A percentile compares a stretch with the other conserved stretches of the same genome.
phyloP scores from a whole-genome alignment of 2,329 filamentous ascomycete species.

The Botrytis squamosa region DNA sequence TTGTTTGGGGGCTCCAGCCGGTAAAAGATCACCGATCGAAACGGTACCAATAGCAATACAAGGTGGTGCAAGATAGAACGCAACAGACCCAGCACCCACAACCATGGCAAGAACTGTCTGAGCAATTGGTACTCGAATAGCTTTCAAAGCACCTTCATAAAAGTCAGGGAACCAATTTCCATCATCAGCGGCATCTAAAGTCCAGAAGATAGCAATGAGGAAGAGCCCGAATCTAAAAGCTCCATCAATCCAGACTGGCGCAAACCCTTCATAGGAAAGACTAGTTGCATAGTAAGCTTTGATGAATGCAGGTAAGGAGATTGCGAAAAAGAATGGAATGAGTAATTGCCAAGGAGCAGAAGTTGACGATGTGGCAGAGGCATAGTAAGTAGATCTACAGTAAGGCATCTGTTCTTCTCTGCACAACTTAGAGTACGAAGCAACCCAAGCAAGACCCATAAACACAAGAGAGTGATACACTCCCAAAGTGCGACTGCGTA shows the following conservation, averaged over 20 bases:
- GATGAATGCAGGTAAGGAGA: constrained; percentile 71
- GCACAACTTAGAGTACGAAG: constrained; percentile 87
- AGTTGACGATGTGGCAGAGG: constrained; percentile 85
- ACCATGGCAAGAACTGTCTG: constrained; percentile 78
- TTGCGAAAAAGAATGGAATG: constrained; percentile 73
- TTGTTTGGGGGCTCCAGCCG: constrained; percentile 34
- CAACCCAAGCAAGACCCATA: constrained; percentile 71
- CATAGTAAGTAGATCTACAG: constrained; percentile 93
- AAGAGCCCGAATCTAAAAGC: constrained; percentile 75
- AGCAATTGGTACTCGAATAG: constrained; percentile 71
- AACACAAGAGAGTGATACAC: constrained; percentile 85
- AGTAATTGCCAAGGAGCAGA: constrained; percentile 86
- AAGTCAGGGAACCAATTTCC: constrained; percentile 69
- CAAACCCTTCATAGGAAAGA: constrained; percentile 82
- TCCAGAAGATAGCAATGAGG: constrained; percentile 80
- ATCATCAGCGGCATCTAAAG: constrained; percentile 84
- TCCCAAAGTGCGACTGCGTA: constrained; percentile 69
- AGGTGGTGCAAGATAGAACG: constrained; percentile 82
- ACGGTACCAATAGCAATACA: constrained; percentile 69
- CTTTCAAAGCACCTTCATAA: constrained; percentile 65
- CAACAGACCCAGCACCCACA: constrained; percentile 78
- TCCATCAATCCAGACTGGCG: constrained; percentile 78
- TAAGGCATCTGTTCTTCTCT: constrained; percentile 98
- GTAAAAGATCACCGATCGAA: constrained; percentile 28
- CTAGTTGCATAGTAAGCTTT: constrained; percentile 80